These are phyloP conservation scores for Pezicula carpinea DNA, from an alignment of 2,329 filamentous ascomycete species.

Conservation along the genomic window DNA sequence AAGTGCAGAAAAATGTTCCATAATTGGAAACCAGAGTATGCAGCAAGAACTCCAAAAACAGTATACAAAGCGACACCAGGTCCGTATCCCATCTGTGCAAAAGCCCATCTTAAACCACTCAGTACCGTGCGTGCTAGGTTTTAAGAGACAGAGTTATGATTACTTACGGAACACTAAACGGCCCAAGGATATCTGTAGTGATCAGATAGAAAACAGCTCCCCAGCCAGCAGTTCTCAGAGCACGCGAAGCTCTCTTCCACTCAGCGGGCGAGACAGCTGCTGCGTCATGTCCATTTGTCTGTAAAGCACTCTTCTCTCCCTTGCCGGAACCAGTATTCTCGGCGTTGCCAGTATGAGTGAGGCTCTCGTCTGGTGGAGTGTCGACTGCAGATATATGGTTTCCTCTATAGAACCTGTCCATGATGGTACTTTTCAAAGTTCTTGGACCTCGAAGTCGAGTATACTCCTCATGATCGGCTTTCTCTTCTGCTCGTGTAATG, in stretches of 20 bases:
- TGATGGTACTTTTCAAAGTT: slow-evolving; percentile 16
- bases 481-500: slow-evolving; percentile 30
- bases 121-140: slow-evolving; percentile 20
- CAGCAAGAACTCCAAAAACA: slow-evolving; percentile 19
- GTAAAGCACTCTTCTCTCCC: slow-evolving; percentile 5
- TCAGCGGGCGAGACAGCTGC: slow-evolving; percentile 33
- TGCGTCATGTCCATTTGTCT: neutral
- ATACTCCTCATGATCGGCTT: slow-evolving; percentile 16
- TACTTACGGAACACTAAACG: slow-evolving; percentile 14
- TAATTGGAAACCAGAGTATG: slow-evolving; percentile 22
- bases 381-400: slow-evolving; percentile 6
- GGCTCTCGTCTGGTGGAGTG: slow-evolving; percentile 1
- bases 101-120: slow-evolving; percentile 32
- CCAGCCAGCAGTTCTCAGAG: slow-evolving; percentile 40
- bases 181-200: slow-evolving; percentile 21
- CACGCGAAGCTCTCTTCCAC: slow-evolving; percentile 42
- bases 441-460: slow-evolving; percentile 11
- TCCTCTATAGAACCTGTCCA: slow-evolving; percentile 16
- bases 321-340: slow-evolving; percentile 9
- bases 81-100: slow-evolving; percentile 19
- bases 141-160: slow-evolving; percentile 14
- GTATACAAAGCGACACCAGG: slow-evolving; percentile 20
- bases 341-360: slow-evolving; percentile 4
- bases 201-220: slow-evolving; percentile 36
- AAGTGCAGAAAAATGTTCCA: slow-evolving; percentile 19